A percentile compares a stretch with the other conserved stretches of the same genome.
These are phyloP conservation scores for Linum usitatissimum DNA, from an alignment of 345 rosid genomes.

Conservation along the genomic window DNA sequence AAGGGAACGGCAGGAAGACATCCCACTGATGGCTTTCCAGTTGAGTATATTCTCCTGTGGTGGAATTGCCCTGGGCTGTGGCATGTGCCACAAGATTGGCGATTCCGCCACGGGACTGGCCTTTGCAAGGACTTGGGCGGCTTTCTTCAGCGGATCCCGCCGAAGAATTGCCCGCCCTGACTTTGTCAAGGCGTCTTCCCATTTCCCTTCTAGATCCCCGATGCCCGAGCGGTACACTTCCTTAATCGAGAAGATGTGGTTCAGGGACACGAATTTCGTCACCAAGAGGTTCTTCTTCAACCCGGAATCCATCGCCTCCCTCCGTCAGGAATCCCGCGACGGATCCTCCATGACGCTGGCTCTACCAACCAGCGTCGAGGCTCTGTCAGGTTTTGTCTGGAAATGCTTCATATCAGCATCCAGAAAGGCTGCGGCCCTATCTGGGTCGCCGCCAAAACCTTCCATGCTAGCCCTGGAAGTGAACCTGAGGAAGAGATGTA, in stretches of 20 bases:
- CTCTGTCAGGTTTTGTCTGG: slow-evolving; percentile 1
- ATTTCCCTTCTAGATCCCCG: not conserved
- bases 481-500: slow-evolving; percentile 16
- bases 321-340: not conserved
- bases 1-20: not conserved
- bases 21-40: not conserved
- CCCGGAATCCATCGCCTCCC: not conserved
- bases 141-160: not conserved
- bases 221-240: not conserved
- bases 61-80: not conserved
- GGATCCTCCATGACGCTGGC: not conserved
- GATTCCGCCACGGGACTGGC: not conserved
- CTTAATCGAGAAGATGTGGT: not conserved
- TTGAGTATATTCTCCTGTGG: not conserved
- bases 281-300: not conserved
- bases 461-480: slow-evolving; percentile 13
- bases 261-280: not conserved
- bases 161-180: not conserved
- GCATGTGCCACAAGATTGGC: not conserved
- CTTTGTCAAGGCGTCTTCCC: not conserved
- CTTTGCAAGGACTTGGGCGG: not conserved
- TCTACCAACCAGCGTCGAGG: not conserved
- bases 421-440: not conserved
- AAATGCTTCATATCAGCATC: slow-evolving; percentile 16
- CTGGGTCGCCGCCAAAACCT: not conserved